These are phyloP conservation scores for Macrotyloma uniflorum DNA, from an alignment of 306 rosid species.

Conservation along the genomic window DNA sequence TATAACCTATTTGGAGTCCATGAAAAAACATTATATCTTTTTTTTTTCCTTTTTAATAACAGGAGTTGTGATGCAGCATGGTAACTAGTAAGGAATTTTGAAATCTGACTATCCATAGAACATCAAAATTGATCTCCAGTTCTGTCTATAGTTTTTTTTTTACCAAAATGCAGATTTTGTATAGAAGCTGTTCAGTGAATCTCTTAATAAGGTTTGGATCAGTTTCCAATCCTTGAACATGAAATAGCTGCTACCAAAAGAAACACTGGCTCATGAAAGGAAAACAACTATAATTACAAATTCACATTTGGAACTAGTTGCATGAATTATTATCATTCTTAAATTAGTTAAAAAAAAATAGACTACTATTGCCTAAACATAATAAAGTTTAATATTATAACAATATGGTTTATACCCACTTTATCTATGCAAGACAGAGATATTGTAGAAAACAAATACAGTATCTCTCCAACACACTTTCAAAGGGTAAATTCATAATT, in stretches of 20 bases:
- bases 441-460: conserved; percentile 12
- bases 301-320: neutral
- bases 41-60: neutral
- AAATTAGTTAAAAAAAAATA: neutral
- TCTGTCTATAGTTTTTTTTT: neutral
- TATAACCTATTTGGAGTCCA: too few relatives aligned
- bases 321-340: neutral
- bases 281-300: neutral
- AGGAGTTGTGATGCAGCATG: neutral
- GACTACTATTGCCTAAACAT: neutral
- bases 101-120: too few relatives aligned
- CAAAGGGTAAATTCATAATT: conserved; percentile 7
- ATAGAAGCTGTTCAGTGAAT: too few relatives aligned
- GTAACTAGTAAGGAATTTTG: neutral
- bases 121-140: neutral
- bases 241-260: neutral
- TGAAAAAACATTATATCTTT: too few relatives aligned
- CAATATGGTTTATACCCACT: neutral
- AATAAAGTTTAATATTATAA: neutral
- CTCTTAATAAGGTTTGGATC: neutral
- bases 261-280: neutral
- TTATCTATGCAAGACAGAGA: neutral
- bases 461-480: neutral
- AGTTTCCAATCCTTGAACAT: neutral
- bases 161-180: neutral